These are phyloP conservation scores for Dactylellina parvicollis DNA, from an alignment of 2,329 filamentous ascomycete genomes.

Conservation along the genomic window DNA sequence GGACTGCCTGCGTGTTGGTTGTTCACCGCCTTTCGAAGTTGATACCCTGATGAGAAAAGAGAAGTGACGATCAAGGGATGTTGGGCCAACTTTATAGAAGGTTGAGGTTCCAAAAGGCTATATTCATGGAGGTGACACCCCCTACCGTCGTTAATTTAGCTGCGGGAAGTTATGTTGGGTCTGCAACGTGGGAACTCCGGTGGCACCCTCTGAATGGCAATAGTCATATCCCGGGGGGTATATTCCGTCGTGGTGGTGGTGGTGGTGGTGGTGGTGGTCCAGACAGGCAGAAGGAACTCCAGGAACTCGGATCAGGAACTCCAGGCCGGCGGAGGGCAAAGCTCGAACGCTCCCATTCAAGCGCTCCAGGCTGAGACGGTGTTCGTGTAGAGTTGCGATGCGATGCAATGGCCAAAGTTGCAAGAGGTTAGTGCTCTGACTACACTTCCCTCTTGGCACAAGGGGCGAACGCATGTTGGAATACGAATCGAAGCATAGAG, in stretches of 20 bases:
- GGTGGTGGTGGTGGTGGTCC: no score
- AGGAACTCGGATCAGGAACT: background rate
- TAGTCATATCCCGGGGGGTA: constrained; percentile 7
- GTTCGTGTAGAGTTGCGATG: constrained; percentile 51
- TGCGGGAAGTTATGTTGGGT: constrained; percentile 44
- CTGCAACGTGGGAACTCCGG: constrained; percentile 35
- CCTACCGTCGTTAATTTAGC: constrained; percentile 35
- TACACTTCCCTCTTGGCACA: no score
- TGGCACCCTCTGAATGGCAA: background rate
- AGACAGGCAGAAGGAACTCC: no score
- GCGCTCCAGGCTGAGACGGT: constrained; percentile 53
- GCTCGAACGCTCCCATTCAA: constrained; percentile 22
- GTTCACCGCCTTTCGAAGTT: constrained; percentile 33
- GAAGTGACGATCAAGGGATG: constrained; percentile 40
- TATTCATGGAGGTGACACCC: constrained; percentile 5
- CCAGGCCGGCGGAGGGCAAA: background rate
- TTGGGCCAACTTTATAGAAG: constrained; percentile 47
- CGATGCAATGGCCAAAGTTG: constrained; percentile 45
- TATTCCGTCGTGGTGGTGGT: no score
- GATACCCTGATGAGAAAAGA: constrained; percentile 42
- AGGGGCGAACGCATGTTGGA: constrained; percentile 36
- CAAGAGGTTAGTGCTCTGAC: constrained; percentile 36
- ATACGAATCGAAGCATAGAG: constrained; percentile 21
- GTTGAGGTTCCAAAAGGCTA: constrained; percentile 1
- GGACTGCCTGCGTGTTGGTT: constrained; percentile 40